phyloP scores from a whole-genome alignment of 2,329 filamentous ascomycete genomes.

The Fusarium sp. region DNA sequence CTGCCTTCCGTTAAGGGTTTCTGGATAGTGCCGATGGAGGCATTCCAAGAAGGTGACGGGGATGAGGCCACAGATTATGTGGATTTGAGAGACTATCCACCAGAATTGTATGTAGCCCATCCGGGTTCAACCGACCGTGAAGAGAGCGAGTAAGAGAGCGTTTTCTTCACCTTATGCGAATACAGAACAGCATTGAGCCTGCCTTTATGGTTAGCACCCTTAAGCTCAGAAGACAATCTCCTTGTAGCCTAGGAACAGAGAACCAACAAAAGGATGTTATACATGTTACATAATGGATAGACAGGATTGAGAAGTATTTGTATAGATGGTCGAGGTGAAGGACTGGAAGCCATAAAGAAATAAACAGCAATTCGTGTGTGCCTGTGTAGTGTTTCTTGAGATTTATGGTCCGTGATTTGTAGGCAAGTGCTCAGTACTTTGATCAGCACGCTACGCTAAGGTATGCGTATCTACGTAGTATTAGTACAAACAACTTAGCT shows the following conservation, averaged over 20 bases:
- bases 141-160: too few relatives aligned
- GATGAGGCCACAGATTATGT: neutral
- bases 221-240: neutral
- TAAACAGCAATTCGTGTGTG: neutral
- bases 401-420: neutral
- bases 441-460: rapidly evolving
- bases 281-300: neutral
- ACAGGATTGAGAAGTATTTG: neutral
- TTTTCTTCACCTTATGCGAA: rapidly evolving
- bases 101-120: neutral
- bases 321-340: neutral
- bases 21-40: neutral
- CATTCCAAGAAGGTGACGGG: rapidly evolving
- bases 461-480: rapidly evolving
- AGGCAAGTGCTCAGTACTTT: neutral
- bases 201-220: neutral
- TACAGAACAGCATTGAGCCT: neutral
- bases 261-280: neutral
- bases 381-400: neutral
- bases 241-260: neutral
- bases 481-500: rapidly evolving
- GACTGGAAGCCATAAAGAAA: rapidly evolving
- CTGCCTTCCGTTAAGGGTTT: neutral
- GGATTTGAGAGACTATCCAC: neutral
- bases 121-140: too few relatives aligned